These are phyloP conservation scores for Tanozyma kutaoensis DNA, from an alignment of 805 yeast genomes.

Conservation along the genomic window DNA sequence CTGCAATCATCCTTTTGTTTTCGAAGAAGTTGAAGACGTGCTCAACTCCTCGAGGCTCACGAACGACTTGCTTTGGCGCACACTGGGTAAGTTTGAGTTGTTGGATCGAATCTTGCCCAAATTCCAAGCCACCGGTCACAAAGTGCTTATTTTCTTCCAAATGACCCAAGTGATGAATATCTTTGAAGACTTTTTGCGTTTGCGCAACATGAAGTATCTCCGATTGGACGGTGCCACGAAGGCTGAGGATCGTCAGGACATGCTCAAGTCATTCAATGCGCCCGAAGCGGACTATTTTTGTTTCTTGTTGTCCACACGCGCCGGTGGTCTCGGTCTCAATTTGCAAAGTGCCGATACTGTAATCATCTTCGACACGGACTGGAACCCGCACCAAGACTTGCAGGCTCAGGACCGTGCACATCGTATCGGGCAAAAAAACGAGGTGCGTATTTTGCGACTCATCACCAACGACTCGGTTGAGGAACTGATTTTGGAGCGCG, in stretches of 20 bases:
- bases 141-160: conserved; percentile 74
- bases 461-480: conserved; percentile 76
- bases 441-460: conserved; percentile 68
- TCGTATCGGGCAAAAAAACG: conserved; percentile 82
- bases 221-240: conserved; percentile 76
- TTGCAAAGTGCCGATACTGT: conserved; percentile 84
- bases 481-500: conserved; percentile 71
- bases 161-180: conserved; percentile 88
- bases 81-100: conserved; percentile 70
- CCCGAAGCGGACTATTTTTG: conserved; percentile 69
- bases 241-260: conserved; percentile 68
- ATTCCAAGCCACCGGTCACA: conserved; percentile 59
- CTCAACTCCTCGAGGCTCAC: conserved; percentile 51
- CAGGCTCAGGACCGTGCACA: conserved; percentile 89
- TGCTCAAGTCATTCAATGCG: conserved; percentile 64
- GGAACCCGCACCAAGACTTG: conserved; percentile 88
- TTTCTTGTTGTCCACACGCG: conserved; percentile 71
- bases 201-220: conserved; percentile 53
- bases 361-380: conserved; percentile 75
- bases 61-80: conserved; percentile 60
- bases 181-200: conserved; percentile 71
- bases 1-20: conserved; percentile 81
- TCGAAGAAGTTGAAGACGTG: conserved; percentile 66
- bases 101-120: conserved; percentile 67
- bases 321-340: conserved; percentile 81